Conservation (phyloP, 345 rosid species). For the Ceriops zippeliana region DNA sequence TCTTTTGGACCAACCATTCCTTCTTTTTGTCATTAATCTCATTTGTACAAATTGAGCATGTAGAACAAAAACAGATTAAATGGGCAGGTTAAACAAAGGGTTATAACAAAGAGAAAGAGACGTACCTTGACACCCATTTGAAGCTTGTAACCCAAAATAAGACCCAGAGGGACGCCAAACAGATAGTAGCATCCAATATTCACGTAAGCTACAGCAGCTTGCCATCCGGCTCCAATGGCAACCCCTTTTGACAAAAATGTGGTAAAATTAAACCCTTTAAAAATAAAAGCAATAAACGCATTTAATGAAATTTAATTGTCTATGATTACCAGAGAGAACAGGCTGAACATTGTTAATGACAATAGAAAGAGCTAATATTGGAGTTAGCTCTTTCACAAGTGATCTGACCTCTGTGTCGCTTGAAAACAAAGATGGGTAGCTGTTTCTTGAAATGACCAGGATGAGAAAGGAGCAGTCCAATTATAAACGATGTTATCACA, state of each 20-base stretch:
- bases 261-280: not conserved
- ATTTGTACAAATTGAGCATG: too few species aligned
- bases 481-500: conserved; percentile 40
- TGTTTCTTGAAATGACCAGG: conserved; percentile 37
- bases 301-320: not conserved
- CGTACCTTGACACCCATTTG: conserved; percentile 46
- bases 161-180: conserved; percentile 57
- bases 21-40: too few species aligned
- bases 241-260: conserved; percentile 31
- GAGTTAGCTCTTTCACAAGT: conserved; percentile 63
- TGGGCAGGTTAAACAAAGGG: not conserved
- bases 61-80: too few species aligned
- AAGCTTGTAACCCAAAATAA: conserved; percentile 51
- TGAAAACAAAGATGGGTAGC: conserved; percentile 65
- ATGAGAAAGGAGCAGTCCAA: conserved; percentile 49
- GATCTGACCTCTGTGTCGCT: conserved; percentile 41
- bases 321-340: conserved; percentile 68
- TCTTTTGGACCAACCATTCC: too few species aligned
- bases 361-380: conserved; percentile 62
- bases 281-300: not conserved
- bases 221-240: conserved; percentile 80
- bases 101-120: not conserved
- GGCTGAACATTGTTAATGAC: conserved; percentile 74
- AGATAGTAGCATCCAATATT: conserved; percentile 62
- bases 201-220: conserved; percentile 54